These are phyloP conservation scores for Lactarius quietus DNA, from an alignment of 768 basidiomycete genomes.

Conservation along the genomic window DNA sequence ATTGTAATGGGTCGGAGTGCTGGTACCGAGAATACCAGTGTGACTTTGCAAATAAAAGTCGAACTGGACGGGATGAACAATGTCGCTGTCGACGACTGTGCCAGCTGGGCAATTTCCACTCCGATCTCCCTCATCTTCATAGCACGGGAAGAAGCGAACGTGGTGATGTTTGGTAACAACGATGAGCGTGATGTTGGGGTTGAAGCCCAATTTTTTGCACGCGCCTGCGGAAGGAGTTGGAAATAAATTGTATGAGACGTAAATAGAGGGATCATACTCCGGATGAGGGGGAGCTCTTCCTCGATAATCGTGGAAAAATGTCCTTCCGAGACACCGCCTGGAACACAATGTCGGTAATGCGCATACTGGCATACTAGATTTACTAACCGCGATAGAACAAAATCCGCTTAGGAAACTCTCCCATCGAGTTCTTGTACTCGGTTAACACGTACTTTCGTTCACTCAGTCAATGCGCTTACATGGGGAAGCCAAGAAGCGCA, in stretches of 20 bases:
- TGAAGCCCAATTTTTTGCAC: slow-evolving; percentile 54
- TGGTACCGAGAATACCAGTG: slow-evolving; percentile 73
- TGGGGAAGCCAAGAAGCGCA: slow-evolving; percentile 27
- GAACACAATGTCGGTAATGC: background rate
- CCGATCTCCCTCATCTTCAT: slow-evolving; percentile 47
- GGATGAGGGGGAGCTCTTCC: slow-evolving; percentile 54
- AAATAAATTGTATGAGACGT: background rate
- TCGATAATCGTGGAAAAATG: slow-evolving; percentile 51
- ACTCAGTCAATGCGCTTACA: background rate
- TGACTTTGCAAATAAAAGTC: slow-evolving; percentile 81
- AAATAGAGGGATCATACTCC: slow-evolving; percentile 39
- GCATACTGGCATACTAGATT: background rate
- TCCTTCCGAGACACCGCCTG: slow-evolving; percentile 56
- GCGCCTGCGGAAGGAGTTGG: slow-evolving; percentile 44
- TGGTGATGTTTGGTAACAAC: slow-evolving; percentile 80
- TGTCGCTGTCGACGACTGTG: slow-evolving; percentile 69
- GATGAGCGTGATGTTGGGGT: slow-evolving; percentile 67
- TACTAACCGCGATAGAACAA: slow-evolving; percentile 71
- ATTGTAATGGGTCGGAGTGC: slow-evolving; percentile 60
- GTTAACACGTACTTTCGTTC: slow-evolving; percentile 45
- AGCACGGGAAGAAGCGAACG: slow-evolving; percentile 55
- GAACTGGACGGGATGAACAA: slow-evolving; percentile 66
- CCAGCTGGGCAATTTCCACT: slow-evolving; percentile 76
- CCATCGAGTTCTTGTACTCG: slow-evolving; percentile 52
- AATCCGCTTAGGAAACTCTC: slow-evolving; percentile 66